Evolutionary conservation across 139 green algal species (phyloP).

Genomic region (Raphidocelis subcapitata): DNA sequence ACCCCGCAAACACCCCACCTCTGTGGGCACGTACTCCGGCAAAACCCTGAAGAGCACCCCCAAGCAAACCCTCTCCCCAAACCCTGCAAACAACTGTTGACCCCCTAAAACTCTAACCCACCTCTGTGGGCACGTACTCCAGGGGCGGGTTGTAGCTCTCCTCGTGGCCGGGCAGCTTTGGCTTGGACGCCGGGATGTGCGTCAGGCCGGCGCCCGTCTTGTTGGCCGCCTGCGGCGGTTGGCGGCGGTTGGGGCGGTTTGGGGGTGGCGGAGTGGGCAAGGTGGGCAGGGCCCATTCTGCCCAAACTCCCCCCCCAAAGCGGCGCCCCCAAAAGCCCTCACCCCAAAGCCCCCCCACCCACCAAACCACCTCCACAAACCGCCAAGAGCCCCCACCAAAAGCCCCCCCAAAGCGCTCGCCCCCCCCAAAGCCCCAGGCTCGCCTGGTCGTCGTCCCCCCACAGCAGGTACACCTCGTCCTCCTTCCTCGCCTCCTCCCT

Average conservation of each 20-base stretch:
- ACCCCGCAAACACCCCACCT: too few species aligned
- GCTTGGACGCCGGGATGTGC: conserved; percentile 91
- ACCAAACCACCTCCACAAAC: neutral
- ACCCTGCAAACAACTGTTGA: neutral
- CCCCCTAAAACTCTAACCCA: neutral
- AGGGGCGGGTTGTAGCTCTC: conserved; percentile 95
- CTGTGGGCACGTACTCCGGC: neutral
- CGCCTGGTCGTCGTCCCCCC: conserved; percentile 80
- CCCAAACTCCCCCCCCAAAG: too few species aligned
- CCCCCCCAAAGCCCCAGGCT: neutral
- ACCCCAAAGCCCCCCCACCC: too few species aligned
- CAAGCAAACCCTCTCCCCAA: neutral
- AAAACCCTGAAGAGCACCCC: conserved; percentile 1
- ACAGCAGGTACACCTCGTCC: conserved; percentile 83
- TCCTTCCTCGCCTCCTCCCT: conserved; percentile 33
- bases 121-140: conserved; percentile 94
- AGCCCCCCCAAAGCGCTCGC: neutral
- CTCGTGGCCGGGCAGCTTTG: conserved; percentile 86
- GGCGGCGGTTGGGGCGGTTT: neutral
- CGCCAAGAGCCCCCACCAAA: too few species aligned
- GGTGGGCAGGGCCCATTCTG: neutral
- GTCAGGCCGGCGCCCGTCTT: conserved; percentile 80
- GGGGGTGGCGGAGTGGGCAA: too few species aligned
- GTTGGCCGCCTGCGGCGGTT: conserved; percentile 13
- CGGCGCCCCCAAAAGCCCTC: too few species aligned